Base-by-base conservation (phyloP, 176 grass and related monocot genomes). In the Oryza australiensis region DNA sequence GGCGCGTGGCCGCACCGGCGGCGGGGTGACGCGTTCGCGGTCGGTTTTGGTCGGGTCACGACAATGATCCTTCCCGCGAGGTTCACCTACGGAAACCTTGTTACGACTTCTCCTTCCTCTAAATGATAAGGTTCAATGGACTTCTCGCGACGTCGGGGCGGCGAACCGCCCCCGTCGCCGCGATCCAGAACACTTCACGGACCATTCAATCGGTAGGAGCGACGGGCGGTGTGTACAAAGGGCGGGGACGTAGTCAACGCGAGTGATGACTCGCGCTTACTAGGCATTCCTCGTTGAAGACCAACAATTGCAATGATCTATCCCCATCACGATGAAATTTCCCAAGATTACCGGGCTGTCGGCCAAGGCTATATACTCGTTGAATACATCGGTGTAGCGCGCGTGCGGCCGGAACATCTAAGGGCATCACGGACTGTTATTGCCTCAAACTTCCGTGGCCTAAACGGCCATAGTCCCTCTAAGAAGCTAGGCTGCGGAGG, bases 281-380 rank as follows among this genome's bases (percentile, higher is more conserved):
- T 91, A 91, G 92, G 89, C 87, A 91, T 94, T 94, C 81, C 92
- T 89, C 77, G 63, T 91, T 94, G 77, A 94, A 89, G 89, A 94
- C 89, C 89, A 94, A 94, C 81, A 94, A 94, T 94, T 94, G 80
- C 88, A 94, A 94, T 94, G 92, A 91, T 94, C 92, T 94, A 94
- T 91, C 86, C 92, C 92, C 86, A 94, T 94, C 88, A 89, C 40
- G 88, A 91, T 94, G 88, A 94, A 94, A 91, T 89, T 94, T 94
- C 79, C 32, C 26, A 93, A 90, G 91, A 93, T 90, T 93, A 90
- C 81, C 81, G n/a, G n/a, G n/a, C n/a, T n/a, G 68, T 93, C 68
- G 87, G 84, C 84, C 87, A 89, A 93, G 90, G 87, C 91, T 87
- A 89, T 84, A 93, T 77, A 94, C 88, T 94, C 85, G 57, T 94